phyloP scores from a whole-genome alignment of 768 basidiomycete species.

The Cyclocybe cylindracea region DNA sequence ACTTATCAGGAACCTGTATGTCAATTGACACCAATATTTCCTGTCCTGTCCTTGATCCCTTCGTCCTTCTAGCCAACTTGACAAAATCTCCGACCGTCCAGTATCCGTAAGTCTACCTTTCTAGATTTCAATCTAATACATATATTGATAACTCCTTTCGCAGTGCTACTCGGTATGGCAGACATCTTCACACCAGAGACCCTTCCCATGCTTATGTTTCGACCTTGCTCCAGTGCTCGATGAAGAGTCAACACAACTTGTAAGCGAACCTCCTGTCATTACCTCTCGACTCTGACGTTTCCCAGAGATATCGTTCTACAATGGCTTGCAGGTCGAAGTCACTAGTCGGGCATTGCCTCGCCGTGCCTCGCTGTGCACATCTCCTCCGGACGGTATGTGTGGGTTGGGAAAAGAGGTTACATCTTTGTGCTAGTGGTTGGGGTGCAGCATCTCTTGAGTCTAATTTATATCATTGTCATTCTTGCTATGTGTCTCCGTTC shows the following conservation, averaged over 20 bases:
- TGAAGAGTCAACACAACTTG: slow-evolving; percentile 96
- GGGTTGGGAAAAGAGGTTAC: not conserved
- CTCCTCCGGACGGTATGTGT: not conserved
- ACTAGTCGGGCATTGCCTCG: slow-evolving; percentile 36
- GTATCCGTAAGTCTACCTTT: slow-evolving; percentile 71
- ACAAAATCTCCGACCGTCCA: slow-evolving; percentile 76
- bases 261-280: slow-evolving; percentile 34
- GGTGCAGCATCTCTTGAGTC: not conserved
- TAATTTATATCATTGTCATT: not conserved
- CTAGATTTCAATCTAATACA: slow-evolving; percentile 1
- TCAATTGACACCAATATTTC: slow-evolving; percentile 4
- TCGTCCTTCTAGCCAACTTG: slow-evolving; percentile 55
- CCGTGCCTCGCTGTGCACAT: not conserved
- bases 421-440: no score
- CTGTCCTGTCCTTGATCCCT: not conserved
- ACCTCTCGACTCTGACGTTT: slow-evolving; percentile 3
- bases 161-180: slow-evolving; percentile 79
- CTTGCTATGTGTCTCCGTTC: no score
- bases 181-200: not conserved
- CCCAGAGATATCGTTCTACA: slow-evolving; percentile 81
- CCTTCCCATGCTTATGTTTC: slow-evolving; percentile 2
- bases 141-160: not conserved
- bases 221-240: slow-evolving; percentile 69
- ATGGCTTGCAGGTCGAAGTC: slow-evolving; percentile 81
- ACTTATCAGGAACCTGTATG: slow-evolving; percentile 76